phyloP scores from a whole-genome alignment of 2,329 filamentous ascomycete genomes.

The Xylaria digitata region DNA sequence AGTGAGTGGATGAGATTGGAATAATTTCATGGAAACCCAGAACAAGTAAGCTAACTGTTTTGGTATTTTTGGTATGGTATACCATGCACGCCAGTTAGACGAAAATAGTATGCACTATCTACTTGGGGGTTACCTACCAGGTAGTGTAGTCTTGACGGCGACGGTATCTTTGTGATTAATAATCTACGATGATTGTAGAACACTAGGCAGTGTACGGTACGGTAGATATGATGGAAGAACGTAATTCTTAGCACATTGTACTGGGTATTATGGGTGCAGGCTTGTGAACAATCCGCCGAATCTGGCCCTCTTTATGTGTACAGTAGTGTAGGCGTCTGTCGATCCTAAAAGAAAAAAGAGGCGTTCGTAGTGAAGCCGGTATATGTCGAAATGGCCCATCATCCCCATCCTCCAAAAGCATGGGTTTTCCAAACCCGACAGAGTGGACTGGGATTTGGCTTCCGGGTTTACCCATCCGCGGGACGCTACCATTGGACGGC shows the following conservation, averaged over 20 bases:
- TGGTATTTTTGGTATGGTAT: not conserved
- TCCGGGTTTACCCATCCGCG: conserved; percentile 48
- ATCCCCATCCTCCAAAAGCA: not conserved
- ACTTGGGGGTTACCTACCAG: not conserved
- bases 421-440: conserved; percentile 38
- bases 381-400: conserved; percentile 17
- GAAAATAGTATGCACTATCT: conserved; percentile 32
- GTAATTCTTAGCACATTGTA: no score
- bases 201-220: no score
- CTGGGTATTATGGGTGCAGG: no score
- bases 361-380: conserved; percentile 9
- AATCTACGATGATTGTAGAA: no score
- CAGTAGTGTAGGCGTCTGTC: not conserved
- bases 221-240: no score
- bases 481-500: conserved; percentile 39
- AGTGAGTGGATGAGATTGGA: not conserved
- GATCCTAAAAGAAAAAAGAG: no score
- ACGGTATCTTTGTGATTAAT: not conserved
- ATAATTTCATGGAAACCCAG: conserved; percentile 5
- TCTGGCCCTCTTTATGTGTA: not conserved
- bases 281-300: no score
- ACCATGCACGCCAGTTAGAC: conserved; percentile 4
- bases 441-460: conserved; percentile 47
- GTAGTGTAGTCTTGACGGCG: not conserved
- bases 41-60: conserved; percentile 9